Evolutionary conservation across 179 eudicot species (phyloP), one percentile per base, ranked within the genome.

Genomic region (Beta macrorhiza): DNA sequence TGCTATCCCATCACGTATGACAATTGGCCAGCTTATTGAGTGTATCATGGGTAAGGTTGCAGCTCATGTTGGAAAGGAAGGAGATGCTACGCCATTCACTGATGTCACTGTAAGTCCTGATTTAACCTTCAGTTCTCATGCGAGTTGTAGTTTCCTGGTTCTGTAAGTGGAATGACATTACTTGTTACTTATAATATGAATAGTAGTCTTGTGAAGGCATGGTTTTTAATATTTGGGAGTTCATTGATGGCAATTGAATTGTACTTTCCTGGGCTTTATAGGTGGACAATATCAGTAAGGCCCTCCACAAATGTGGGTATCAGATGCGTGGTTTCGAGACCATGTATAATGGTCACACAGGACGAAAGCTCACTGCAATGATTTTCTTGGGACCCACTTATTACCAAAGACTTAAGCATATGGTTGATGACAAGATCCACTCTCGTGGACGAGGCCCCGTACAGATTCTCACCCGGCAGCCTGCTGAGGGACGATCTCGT

Each of bases 321-420:
- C 98, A 94, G 82, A 94, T 94, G 98, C 94, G 98, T 62, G 98
- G 98, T 52, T 94, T 87, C 44, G 98, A 94, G 89, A 93, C 96
- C 65, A 94, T 93, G 98, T 94, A 94, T 79, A 94, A 93, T 56
- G 98, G 98, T 63, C 98, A 94, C 85, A 94, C 98, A 1, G 98
- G 98, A 52, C 84, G 97, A 67, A 86, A 86, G 49, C 91, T 94
- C 47, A 73, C 92, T 16, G 88, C 98, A 49, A 93, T 91, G 96
- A 93, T 94, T 83, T 94, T 94, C 90, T 90, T 93, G 67, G 98
- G 98, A 45, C 98, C 98, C 7, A 94, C 98, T 32, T 94, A 94
- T 82, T 94, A 94, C 87, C 98, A 94, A 82, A 87, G 98, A 72
- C 85, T 94, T 78, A 94, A 94, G 91, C 98, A 94, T 47, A 94